These are phyloP conservation scores for Beauveria pseudobassiana DNA, from an alignment of 2,329 filamentous ascomycete species.

Conservation along the genomic window DNA sequence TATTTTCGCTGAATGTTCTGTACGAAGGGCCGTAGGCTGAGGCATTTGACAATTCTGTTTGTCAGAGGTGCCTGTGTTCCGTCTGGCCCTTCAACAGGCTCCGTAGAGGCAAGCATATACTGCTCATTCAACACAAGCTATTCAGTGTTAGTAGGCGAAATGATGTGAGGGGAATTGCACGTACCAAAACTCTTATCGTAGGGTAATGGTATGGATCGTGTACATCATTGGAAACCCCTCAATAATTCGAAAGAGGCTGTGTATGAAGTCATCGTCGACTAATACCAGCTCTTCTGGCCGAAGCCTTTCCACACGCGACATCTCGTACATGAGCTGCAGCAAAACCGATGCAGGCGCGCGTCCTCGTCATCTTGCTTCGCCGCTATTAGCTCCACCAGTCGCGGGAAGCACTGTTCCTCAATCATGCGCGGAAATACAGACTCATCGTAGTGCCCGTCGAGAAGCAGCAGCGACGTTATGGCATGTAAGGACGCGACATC, in stretches of 20 bases:
- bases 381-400: conserved; percentile 75
- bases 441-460: conserved; percentile 77
- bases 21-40: conserved; percentile 72
- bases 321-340: conserved; percentile 89
- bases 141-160: conserved; percentile 14
- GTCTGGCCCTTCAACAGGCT: conserved; percentile 24
- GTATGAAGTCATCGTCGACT: conserved; percentile 74
- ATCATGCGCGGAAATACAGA: conserved; percentile 81
- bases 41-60: conserved; percentile 86
- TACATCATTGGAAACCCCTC: conserved; percentile 77
- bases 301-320: conserved; percentile 84
- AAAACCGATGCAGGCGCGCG: conserved; percentile 70
- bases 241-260: conserved; percentile 77
- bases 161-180: conserved; percentile 20
- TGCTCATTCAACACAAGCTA: conserved; percentile 95
- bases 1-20: conserved; percentile 95
- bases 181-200: conserved; percentile 83
- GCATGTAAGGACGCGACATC: conserved; percentile 72
- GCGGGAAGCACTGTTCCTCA: conserved; percentile 71
- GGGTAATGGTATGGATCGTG: conserved; percentile 94
- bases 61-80: conserved; percentile 51
- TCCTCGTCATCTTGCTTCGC: conserved; percentile 57
- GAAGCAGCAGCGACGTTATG: conserved; percentile 75
- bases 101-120: conserved; percentile 75
- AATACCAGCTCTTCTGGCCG: conserved; percentile 67